Percentiles rank a stretch among this genome's conserved stretches.
Conservation (phyloP, 208 protist genomes). For the Trypanosoma lewisi region DNA sequence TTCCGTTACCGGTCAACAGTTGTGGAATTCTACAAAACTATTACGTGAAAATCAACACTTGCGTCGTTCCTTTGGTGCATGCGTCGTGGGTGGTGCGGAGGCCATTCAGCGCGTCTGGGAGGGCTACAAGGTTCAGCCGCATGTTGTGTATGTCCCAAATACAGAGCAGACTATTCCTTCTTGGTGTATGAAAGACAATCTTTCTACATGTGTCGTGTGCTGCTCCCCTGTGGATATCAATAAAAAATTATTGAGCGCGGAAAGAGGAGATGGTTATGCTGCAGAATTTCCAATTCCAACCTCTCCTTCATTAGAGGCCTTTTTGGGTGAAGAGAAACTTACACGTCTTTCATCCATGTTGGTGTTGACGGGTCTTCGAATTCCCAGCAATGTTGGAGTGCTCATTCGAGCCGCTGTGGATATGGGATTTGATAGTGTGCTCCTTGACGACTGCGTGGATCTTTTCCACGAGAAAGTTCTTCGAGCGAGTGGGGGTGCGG, state of each 20-base stretch:
- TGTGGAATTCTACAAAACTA: conserved; percentile 64
- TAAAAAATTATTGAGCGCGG: conserved; percentile 69
- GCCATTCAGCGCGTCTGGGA: conserved; percentile 75
- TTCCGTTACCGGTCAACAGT: conserved; percentile 40
- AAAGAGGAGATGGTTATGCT: conserved; percentile 75
- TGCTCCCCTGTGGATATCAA: conserved; percentile 66
- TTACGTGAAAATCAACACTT: conserved; percentile 46
- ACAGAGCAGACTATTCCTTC: conserved; percentile 41
- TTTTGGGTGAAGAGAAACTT: conserved; percentile 21
- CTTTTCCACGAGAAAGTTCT: conserved; percentile 79
- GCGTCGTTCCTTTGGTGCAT: conserved; percentile 49
- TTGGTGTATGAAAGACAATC: conserved; percentile 62
- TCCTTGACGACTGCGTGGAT: conserved; percentile 76
- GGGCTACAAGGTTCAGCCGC: conserved; percentile 58
- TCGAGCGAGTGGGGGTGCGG: conserved; percentile 76
- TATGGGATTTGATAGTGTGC: conserved; percentile 66
- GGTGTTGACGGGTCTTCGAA: conserved; percentile 75
- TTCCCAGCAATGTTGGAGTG: conserved; percentile 80
- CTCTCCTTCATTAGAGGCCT: conserved; percentile 4
- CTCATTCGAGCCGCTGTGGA: conserved; percentile 74
- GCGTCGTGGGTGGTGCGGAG: conserved; percentile 72
- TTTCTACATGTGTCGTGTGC: conserved; percentile 70
- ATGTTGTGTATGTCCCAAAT: conserved; percentile 79
- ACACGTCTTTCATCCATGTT: conserved; percentile 50
- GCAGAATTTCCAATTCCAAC: conserved; percentile 64